Percentiles rank a stretch among this genome's conserved stretches.
Conservation (phyloP, 306 rosid species). For the Cicer judaicum region DNA sequence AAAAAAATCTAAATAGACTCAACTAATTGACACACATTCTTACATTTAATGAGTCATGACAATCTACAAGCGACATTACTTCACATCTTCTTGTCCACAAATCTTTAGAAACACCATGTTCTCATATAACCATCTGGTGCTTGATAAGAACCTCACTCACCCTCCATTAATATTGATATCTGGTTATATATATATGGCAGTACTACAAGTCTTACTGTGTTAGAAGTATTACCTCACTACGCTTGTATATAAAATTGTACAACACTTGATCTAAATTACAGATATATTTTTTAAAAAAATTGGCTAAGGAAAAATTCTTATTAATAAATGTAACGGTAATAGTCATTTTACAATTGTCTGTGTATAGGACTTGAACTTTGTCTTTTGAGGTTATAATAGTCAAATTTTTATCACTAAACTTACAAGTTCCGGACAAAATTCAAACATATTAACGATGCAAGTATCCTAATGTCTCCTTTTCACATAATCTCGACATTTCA, state of each 20-base stretch:
- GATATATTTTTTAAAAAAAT: too few species aligned
- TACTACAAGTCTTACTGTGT: not conserved
- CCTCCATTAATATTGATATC: not conserved
- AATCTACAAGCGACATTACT: not conserved
- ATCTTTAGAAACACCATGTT: not conserved
- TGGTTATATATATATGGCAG: not conserved
- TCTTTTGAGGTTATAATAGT: too few species aligned
- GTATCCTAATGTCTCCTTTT: not conserved
- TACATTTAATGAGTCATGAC: not conserved
- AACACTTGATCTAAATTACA: not conserved
- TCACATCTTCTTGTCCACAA: slow-evolving; percentile 4
- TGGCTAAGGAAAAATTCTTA: too few species aligned
- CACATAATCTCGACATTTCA: slow-evolving; percentile 9
- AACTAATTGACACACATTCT: not conserved
- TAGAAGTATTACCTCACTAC: not conserved
- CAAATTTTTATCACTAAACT: too few species aligned
- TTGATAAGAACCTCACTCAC: not conserved
- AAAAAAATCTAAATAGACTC: not conserved
- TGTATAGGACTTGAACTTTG: too few species aligned
- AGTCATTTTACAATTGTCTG: too few species aligned
- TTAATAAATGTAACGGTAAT: too few species aligned
- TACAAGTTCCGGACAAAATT: too few species aligned
- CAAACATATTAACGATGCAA: not conserved
- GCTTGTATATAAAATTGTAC: not conserved
- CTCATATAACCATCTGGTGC: not conserved